Percentiles rank a stretch among this genome's conserved stretches.
These are phyloP conservation scores for Aeschynomene evenia DNA, from an alignment of 306 rosid genomes.

Conservation along the genomic window DNA sequence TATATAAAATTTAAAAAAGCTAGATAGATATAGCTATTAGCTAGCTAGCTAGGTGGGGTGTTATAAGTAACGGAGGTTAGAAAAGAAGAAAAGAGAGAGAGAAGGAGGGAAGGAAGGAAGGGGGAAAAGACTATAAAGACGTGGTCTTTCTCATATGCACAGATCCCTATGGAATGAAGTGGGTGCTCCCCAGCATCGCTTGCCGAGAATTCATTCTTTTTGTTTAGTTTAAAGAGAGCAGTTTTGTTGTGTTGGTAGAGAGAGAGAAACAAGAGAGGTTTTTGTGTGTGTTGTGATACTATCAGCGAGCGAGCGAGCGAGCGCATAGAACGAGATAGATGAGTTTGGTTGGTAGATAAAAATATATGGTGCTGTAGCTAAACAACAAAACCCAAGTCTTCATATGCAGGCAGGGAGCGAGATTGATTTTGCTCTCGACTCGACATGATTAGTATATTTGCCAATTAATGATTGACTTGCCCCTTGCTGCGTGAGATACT, in stretches of 20 bases:
- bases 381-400: constrained; percentile 40
- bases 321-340: constrained; percentile 23
- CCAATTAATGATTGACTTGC: constrained; percentile 58
- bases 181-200: constrained; percentile 65
- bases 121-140: constrained; percentile 31
- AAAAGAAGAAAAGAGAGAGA: background rate
- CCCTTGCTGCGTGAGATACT: constrained; percentile 36
- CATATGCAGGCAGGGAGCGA: constrained; percentile 13
- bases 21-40: no score
- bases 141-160: constrained; percentile 69
- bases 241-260: constrained; percentile 37
- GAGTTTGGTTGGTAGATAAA: constrained; percentile 32
- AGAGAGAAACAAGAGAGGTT: background rate
- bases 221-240: constrained; percentile 80
- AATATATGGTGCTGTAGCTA: constrained; percentile 22
- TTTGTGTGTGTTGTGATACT: no score
- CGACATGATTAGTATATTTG: constrained; percentile 57
- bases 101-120: background rate
- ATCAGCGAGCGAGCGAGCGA: no score
- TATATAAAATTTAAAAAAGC: no score
- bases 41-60: background rate
- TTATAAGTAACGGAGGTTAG: background rate
- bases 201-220: constrained; percentile 67
- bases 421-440: no score
- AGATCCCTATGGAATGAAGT: constrained; percentile 95